Evolutionary conservation across 2,329 filamentous ascomycete genomes (phyloP).

Genomic region (Aspergillus hortae): DNA sequence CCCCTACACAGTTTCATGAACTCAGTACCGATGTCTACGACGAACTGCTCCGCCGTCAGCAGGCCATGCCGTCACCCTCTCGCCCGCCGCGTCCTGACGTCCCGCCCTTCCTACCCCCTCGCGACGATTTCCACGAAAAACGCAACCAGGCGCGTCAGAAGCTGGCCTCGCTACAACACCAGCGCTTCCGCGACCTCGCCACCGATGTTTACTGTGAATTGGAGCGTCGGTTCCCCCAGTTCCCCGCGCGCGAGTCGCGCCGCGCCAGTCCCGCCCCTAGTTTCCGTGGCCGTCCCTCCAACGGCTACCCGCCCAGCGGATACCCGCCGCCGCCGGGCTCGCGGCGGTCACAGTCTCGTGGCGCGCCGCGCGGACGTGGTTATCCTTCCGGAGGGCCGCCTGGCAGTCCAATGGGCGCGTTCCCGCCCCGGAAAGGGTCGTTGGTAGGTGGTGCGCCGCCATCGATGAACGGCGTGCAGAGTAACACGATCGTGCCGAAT

Average conservation of each 20-base stretch:
- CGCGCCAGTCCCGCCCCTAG: constrained; percentile 63
- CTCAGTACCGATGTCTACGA: constrained; percentile 97
- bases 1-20: constrained; percentile 91
- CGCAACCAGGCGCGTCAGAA: constrained; percentile 97
- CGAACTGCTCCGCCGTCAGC: constrained; percentile 83
- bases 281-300: constrained; percentile 60
- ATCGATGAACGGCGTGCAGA: constrained; percentile 68
- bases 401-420: constrained; percentile 30
- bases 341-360: constrained; percentile 42
- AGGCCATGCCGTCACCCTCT: constrained; percentile 50
- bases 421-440: constrained; percentile 39
- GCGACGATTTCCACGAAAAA: constrained; percentile 89
- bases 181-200: constrained; percentile 84
- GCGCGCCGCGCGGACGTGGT: constrained; percentile 31
- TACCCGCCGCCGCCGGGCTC: constrained; percentile 34
- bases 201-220: constrained; percentile 96
- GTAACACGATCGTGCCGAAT: constrained; percentile 94
- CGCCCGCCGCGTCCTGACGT: constrained; percentile 44
- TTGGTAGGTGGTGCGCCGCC: constrained; percentile 37
- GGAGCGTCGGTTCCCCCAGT: constrained; percentile 82
- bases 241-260: constrained; percentile 66
- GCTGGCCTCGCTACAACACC: constrained; percentile 80
- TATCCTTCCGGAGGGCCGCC: constrained; percentile 37
- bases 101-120: constrained; percentile 75
- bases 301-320: constrained; percentile 43